Base-by-base conservation (phyloP, 345 rosid genomes). In the Salix viminalis region DNA sequence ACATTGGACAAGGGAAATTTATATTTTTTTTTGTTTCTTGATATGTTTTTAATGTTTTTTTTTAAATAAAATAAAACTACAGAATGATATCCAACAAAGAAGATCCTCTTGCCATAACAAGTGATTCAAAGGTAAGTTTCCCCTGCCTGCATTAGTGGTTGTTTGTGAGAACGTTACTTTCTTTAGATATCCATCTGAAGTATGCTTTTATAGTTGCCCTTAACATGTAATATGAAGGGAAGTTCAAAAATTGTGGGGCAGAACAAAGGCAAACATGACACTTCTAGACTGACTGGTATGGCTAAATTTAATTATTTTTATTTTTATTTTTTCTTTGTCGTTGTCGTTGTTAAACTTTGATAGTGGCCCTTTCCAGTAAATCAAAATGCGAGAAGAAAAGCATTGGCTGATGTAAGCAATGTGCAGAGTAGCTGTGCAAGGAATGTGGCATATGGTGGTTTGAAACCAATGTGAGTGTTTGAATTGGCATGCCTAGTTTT, bases 331-430 rank as follows among this genome's bases (percentile, higher is more conserved):
- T 73, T 81, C 19, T 23, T 7, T 23, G 23, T 30, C 11, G 1
- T 69, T 12, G 42, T 41, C 11, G 1, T 69, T 12, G 23, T 41
- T 46, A 26, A 21, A 58, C 21, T 26, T 30, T 16, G 44, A 30
- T 65, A 37, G 44, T 73, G 60, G 69, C 74, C 44, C 26, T 69
- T 74, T 80, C 73, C 84, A 89, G 92, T 76, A n/a, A 81, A 82
- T 67, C 71, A 71, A 30, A 84, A 76, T 64, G 84, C 77, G 67
- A 78, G 79, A 86, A 90, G 98, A 85, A 92, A 87, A 77, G 90
- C 93, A 28, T 79, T 94, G 87, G 84, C 86, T 73, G 97, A 92
- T 86, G 84, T 94, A 67, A 91, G 97, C 85, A 94, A 91, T 79
- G 84, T 76, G 48, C 82, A 60, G 48, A 79, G 84, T 41, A 83